These are phyloP conservation scores for Adansonia gregorii DNA, from an alignment of 441 rosid genomes.

Conservation along the genomic window DNA sequence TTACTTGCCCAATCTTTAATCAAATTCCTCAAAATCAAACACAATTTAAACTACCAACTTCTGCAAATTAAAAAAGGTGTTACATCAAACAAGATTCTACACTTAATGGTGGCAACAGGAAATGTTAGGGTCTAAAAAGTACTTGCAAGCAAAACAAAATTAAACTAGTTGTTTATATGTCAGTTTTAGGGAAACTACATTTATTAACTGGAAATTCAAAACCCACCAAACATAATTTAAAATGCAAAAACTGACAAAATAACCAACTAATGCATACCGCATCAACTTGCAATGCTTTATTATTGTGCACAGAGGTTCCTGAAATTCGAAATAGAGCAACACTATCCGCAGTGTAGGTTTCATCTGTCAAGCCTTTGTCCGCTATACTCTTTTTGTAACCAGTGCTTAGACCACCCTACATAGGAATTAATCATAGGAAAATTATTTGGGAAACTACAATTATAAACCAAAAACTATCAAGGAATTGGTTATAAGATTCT, in stretches of 20 bases:
- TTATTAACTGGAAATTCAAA: not conserved
- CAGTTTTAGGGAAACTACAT: not conserved
- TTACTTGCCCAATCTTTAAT: not conserved
- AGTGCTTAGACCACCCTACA: constrained; percentile 93
- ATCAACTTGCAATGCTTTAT: constrained; percentile 84
- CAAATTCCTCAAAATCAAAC: not conserved
- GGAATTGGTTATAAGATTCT: constrained; percentile 17
- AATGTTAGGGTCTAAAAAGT: not conserved
- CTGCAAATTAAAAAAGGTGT: not conserved
- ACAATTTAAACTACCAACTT: not conserved
- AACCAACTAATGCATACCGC: constrained; percentile 52
- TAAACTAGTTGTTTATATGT: not conserved
- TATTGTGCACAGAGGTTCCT: constrained; percentile 80
- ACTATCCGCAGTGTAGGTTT: constrained; percentile 71
- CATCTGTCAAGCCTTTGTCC: constrained; percentile 71
- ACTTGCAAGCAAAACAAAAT: not conserved
- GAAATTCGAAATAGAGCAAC: constrained; percentile 82
- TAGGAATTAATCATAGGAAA: constrained; percentile 31
- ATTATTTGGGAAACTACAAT: constrained; percentile 16
- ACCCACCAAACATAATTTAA: not conserved
- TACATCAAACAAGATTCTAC: not conserved
- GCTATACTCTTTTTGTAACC: constrained; percentile 69
- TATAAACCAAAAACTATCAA: constrained; percentile 23
- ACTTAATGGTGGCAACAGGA: not conserved
- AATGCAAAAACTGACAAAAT: constrained; percentile 16